Percentiles rank a stretch among this genome's conserved stretches.
phyloP scores from a whole-genome alignment of 805 yeast genomes.

The Candida mattraensis region DNA sequence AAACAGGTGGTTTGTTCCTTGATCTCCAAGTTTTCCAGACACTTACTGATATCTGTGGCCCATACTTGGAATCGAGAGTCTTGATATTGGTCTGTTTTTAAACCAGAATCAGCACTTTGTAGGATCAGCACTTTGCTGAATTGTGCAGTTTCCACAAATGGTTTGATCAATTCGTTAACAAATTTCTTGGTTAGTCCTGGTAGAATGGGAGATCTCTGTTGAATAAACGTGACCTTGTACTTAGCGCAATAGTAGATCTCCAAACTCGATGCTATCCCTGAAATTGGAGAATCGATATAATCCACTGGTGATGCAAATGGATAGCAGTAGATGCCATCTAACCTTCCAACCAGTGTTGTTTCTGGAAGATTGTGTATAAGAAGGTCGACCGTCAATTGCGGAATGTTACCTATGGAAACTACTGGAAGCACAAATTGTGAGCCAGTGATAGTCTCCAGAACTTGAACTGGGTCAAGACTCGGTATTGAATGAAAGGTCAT shows the following conservation, averaged over 20 bases:
- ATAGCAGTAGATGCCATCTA: constrained; percentile 63
- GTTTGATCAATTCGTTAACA: constrained; percentile 48
- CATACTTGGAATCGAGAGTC: constrained; percentile 22
- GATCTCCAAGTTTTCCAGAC: constrained; percentile 20
- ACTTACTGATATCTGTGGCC: constrained; percentile 25
- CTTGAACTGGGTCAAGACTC: constrained; percentile 23
- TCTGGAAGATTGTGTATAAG: constrained; percentile 58
- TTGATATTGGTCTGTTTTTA: constrained; percentile 26
- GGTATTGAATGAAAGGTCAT: constrained; percentile 31
- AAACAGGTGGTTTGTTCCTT: constrained; percentile 12
- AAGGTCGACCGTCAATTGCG: constrained; percentile 78
- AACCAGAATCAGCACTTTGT: constrained; percentile 73
- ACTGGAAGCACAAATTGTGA: constrained; percentile 68
- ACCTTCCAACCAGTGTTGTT: constrained; percentile 49
- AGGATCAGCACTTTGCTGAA: constrained; percentile 53
- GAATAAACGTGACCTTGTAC: constrained; percentile 56
- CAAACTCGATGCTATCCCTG: constrained; percentile 44
- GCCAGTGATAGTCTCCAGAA: constrained; percentile 24
- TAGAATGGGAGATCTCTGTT: constrained; percentile 82
- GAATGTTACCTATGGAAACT: constrained; percentile 85
- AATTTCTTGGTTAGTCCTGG: constrained; percentile 57
- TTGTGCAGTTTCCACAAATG: constrained; percentile 42
- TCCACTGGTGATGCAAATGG: constrained; percentile 88
- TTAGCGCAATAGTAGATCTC: constrained; percentile 57
- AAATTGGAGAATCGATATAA: constrained; percentile 32